Percentiles rank a stretch among this genome's conserved stretches.
These are phyloP conservation scores for Phytophthora cajani DNA, from an alignment of 352 stramenopile species.

Conservation along the genomic window DNA sequence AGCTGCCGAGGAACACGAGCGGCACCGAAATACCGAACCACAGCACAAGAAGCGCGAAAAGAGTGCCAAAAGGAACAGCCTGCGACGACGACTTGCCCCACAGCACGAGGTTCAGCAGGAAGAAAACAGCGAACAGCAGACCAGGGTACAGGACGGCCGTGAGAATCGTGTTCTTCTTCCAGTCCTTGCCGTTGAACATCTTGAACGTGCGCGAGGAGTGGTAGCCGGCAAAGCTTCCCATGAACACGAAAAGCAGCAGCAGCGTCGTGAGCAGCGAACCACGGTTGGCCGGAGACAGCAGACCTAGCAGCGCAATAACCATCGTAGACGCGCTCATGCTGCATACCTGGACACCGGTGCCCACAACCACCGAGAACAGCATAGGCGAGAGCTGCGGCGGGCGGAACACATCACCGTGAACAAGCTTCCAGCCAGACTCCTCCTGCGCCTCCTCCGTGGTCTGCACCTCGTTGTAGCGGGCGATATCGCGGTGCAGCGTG, in stretches of 20 bases:
- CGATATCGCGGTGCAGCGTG: slow-evolving; percentile 98
- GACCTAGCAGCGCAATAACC: slow-evolving; percentile 93
- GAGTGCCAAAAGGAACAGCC: slow-evolving; percentile 96
- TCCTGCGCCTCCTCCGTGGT: slow-evolving; percentile 95
- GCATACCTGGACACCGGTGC: slow-evolving; percentile 97
- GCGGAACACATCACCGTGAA: slow-evolving; percentile 98
- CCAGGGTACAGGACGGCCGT: slow-evolving; percentile 96
- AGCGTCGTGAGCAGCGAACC: slow-evolving; percentile 96
- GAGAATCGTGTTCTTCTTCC: slow-evolving; percentile 97
- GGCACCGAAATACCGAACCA: slow-evolving; percentile 98
- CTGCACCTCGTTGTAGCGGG: slow-evolving; percentile 96
- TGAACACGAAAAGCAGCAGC: slow-evolving; percentile 98
- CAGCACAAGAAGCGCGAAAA: slow-evolving; percentile 96
- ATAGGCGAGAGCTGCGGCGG: slow-evolving; percentile 93
- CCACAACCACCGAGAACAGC: slow-evolving; percentile 96
- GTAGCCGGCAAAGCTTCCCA: slow-evolving; percentile 97
- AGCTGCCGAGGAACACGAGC: slow-evolving; percentile 98
- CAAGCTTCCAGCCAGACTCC: slow-evolving; percentile 97
- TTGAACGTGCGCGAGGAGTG: slow-evolving; percentile 98
- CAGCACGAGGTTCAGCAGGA: slow-evolving; percentile 97
- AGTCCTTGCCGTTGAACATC: slow-evolving; percentile 98
- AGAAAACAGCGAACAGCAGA: slow-evolving; percentile 94
- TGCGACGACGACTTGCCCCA: slow-evolving; percentile 88
- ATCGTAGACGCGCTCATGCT: slow-evolving; percentile 95
- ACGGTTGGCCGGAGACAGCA: slow-evolving; percentile 97